Evolutionary conservation across 2,329 filamentous ascomycete genomes (phyloP).

Genomic region (Colletotrichum abscissum): DNA sequence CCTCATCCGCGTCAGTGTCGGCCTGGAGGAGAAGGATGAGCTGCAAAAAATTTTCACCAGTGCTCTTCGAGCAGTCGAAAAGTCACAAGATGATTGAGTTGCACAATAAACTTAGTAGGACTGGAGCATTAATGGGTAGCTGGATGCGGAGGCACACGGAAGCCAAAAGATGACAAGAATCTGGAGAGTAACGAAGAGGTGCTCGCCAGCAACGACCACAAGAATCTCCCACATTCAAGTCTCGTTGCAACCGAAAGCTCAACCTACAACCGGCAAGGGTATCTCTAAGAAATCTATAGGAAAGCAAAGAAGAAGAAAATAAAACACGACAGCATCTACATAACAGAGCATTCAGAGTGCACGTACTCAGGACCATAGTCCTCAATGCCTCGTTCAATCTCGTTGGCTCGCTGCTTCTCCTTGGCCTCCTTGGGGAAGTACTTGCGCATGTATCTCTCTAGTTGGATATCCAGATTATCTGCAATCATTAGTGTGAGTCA

Average conservation of each 20-base stretch:
- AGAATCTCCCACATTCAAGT: not conserved
- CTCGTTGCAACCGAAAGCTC: not conserved
- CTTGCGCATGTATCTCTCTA: constrained; percentile 76
- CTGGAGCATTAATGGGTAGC: not conserved
- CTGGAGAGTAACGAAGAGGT: not conserved
- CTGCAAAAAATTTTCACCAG: constrained; percentile 72
- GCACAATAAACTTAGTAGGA: not conserved
- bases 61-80: constrained; percentile 74
- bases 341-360: constrained; percentile 67
- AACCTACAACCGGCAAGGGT: constrained; percentile 17
- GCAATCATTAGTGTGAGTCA: not conserved
- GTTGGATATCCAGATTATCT: constrained; percentile 77
- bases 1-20: constrained; percentile 88
- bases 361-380: constrained; percentile 76
- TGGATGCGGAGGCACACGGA: not conserved
- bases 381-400: constrained; percentile 79
- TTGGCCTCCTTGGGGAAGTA: constrained; percentile 81
- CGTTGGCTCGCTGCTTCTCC: constrained; percentile 77
- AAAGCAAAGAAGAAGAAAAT: not conserved
- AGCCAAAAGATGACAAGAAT: not conserved
- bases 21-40: constrained; percentile 80
- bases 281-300: constrained; percentile 26
- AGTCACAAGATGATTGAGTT: not conserved
- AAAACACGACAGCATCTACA: constrained; percentile 54
- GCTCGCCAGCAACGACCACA: not conserved